A percentile compares a stretch with the other conserved stretches of the same genome.
phyloP scores from a whole-genome alignment of 1,284 basidiomycete species.

The Farysia itapuensis region DNA sequence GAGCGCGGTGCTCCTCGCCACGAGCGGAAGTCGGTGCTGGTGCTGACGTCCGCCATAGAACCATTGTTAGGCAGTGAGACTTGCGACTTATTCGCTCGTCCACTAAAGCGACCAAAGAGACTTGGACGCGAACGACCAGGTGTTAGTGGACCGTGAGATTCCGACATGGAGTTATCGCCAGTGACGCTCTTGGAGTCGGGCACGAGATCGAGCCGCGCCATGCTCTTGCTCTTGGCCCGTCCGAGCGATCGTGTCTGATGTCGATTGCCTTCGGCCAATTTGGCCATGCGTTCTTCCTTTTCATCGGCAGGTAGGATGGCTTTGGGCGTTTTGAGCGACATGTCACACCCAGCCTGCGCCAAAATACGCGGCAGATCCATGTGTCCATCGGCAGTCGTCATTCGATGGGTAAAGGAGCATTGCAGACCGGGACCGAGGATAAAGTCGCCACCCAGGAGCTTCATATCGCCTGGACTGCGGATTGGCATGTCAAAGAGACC shows the following conservation, averaged over 20 bases:
- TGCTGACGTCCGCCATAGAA: slow-evolving; percentile 17
- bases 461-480: slow-evolving; percentile 73
- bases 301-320: slow-evolving; percentile 15
- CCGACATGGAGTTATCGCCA: not conserved
- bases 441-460: slow-evolving; percentile 84
- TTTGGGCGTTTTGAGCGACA: slow-evolving; percentile 43
- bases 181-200: too few relatives aligned
- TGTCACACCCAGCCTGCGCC: slow-evolving; percentile 48
- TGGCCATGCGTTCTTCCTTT: slow-evolving; percentile 22
- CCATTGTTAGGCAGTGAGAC: slow-evolving; percentile 15
- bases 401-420: slow-evolving; percentile 35
- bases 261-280: slow-evolving; percentile 30
- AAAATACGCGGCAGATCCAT: slow-evolving; percentile 48
- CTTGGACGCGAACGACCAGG: slow-evolving; percentile 7
- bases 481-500: slow-evolving; percentile 69
- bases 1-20: slow-evolving; percentile 16
- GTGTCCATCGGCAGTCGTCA: slow-evolving; percentile 50
- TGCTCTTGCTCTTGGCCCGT: slow-evolving; percentile 10
- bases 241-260: slow-evolving; percentile 22
- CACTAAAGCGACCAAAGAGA: slow-evolving; percentile 29
- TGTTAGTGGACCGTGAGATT: too few relatives aligned
- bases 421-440: slow-evolving; percentile 71
- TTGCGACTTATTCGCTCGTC: slow-evolving; percentile 29
- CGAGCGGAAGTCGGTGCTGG: slow-evolving; percentile 11
- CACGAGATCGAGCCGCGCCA: too few relatives aligned